These are phyloP conservation scores for Aeschynomene evenia DNA, from an alignment of 306 rosid species.

Conservation along the genomic window DNA sequence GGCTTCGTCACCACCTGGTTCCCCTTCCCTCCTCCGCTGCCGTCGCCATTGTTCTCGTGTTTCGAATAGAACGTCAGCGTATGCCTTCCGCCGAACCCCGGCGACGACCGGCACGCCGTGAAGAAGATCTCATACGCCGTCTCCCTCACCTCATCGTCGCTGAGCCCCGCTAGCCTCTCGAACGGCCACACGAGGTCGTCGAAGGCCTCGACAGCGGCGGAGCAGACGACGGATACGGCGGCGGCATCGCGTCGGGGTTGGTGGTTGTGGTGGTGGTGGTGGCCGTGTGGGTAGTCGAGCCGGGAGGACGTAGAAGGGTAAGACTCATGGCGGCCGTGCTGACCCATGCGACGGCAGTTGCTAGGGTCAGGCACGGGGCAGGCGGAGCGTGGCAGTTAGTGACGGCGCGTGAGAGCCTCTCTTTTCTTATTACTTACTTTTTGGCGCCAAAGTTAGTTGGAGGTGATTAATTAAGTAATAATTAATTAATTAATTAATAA, in stretches of 20 bases:
- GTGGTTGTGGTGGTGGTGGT: neutral
- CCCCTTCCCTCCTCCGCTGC: slow-evolving; percentile 29
- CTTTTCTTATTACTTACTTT: neutral
- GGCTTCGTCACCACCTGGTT: slow-evolving; percentile 55
- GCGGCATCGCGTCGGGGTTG: neutral
- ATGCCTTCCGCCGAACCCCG: slow-evolving; percentile 81
- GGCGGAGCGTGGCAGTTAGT: neutral
- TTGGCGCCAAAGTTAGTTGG: neutral
- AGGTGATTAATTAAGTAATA: neutral
- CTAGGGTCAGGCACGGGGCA: slow-evolving; percentile 27
- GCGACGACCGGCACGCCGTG: slow-evolving; percentile 45
- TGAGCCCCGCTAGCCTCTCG: neutral
- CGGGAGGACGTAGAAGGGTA: slow-evolving; percentile 38
- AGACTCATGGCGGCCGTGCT: slow-evolving; percentile 79
- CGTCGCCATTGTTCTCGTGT: slow-evolving; percentile 13
- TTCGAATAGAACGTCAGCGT: slow-evolving; percentile 66
- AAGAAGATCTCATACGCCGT: slow-evolving; percentile 51
- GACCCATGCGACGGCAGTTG: slow-evolving; percentile 55
- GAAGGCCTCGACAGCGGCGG: neutral
- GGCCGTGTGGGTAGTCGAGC: slow-evolving; percentile 20
- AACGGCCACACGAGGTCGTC: slow-evolving; percentile 36
- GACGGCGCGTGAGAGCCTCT: neutral
- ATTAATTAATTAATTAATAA: too few relatives aligned
- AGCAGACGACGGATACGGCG: neutral
- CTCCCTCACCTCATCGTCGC: slow-evolving; percentile 23